phyloP scores from a whole-genome alignment of 2,329 filamentous ascomycete species.

The Pyrenophora seminiperda region DNA sequence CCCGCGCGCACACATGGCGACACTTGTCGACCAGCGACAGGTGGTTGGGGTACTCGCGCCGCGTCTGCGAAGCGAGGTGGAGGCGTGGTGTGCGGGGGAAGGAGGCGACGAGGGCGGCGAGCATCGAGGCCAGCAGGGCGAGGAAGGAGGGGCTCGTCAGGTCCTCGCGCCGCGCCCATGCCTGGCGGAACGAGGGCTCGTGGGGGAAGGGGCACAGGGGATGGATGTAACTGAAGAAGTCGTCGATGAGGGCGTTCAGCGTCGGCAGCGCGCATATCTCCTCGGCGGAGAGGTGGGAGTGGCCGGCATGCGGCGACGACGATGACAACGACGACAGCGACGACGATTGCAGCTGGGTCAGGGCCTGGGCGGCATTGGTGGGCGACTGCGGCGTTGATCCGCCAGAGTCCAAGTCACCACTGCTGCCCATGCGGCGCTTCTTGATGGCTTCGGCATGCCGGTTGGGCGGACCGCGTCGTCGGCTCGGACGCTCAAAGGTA shows the following conservation, averaged over 20 bases:
- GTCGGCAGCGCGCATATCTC: slow-evolving; percentile 72
- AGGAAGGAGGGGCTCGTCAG: slow-evolving; percentile 69
- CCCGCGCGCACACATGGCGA: slow-evolving; percentile 69
- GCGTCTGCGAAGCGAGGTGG: slow-evolving; percentile 70
- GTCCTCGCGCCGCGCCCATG: slow-evolving; percentile 70
- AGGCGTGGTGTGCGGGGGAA: slow-evolving; percentile 74
- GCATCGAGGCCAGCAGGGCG: slow-evolving; percentile 74
- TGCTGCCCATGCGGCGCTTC: slow-evolving; percentile 60
- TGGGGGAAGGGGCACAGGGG: slow-evolving; percentile 79
- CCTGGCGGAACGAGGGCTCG: slow-evolving; percentile 74
- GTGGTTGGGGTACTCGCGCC: slow-evolving; percentile 70
- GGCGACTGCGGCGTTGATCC: slow-evolving; percentile 56
- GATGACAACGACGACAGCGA: too few species aligned
- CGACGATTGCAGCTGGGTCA: slow-evolving; percentile 56
- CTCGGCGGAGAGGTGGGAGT: slow-evolving; percentile 61
- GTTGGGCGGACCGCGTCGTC: slow-evolving; percentile 68
- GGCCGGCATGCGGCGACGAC: slow-evolving; percentile 48
- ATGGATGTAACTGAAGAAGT: slow-evolving; percentile 84
- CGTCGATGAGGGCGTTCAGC: slow-evolving; percentile 72
- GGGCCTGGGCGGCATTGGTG: slow-evolving; percentile 59
- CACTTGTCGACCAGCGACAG: slow-evolving; percentile 73
- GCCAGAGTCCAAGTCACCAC: slow-evolving; percentile 53
- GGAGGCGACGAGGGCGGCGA: slow-evolving; percentile 73
- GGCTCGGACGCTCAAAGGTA: slow-evolving; percentile 68
- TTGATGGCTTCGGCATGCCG: slow-evolving; percentile 70